Base-by-base conservation (phyloP, 768 basidiomycete species). In the Pholiota molesta region DNA sequence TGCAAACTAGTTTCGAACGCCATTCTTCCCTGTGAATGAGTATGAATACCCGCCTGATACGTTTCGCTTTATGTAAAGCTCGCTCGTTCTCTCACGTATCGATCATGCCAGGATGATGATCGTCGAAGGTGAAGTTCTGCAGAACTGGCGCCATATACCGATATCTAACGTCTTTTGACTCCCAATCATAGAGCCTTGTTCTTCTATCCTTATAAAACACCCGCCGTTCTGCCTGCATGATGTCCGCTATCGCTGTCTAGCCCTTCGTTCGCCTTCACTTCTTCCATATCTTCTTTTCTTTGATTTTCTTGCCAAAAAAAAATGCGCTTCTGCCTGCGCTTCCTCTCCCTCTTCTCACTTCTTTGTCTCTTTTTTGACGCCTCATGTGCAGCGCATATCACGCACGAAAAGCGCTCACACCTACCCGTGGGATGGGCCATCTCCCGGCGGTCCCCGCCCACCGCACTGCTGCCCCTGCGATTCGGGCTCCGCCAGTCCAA, bases 401-500 rank as follows among this genome's bases (percentile, higher is more conserved):
- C 76, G 2, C 78, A 79, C 62, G 78, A 79, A 63, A 76, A 71
- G 26, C 79, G 83, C 17, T 68, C 75, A 10, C 56, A 68, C 29
- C 63, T 72, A 23, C 83, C 83, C 2, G 39, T 65, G 26, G 81
- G 79, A 61, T 84, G 83, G 82, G 62, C 69, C 1, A 68, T 74
- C 44, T 65, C 73, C 37, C 75, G 78, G 26, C 72, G 77, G 44
- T 75, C 78, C 40, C 71, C 74, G 5, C 60, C 77, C 16, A 67
- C 74, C 14, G 63, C 69, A 1, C 54, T 71, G 47, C 69, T 85
- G 9, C 79, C 82, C 8, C 69, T 85, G 29, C 78, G 78, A 31
- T 77, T 85, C 57, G 82, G 78, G 19, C 74, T 85, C 49, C 69
- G 72, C 23, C 83, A 84, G 65, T 67, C 72, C 11, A 80, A 83